phyloP scores from a whole-genome alignment of 2,329 filamentous ascomycete genomes.

The Aspergillus udagawae region DNA sequence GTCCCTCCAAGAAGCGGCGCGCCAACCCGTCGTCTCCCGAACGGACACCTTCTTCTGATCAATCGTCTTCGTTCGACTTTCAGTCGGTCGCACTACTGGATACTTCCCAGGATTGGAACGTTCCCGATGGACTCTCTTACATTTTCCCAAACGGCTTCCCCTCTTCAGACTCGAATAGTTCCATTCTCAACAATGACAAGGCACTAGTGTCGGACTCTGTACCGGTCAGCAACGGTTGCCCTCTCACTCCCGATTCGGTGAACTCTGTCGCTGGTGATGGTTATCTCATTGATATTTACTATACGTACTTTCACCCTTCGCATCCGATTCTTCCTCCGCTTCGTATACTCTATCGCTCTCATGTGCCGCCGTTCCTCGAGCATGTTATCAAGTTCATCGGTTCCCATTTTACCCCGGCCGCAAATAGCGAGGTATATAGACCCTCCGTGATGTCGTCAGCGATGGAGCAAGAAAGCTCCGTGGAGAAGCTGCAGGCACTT shows the following conservation, averaged over 20 bases:
- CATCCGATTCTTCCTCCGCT: conserved; percentile 56
- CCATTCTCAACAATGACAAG: conserved; percentile 18
- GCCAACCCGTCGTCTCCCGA: conserved; percentile 31
- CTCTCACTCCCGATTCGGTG: conserved; percentile 35
- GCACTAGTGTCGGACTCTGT: conserved; percentile 13
- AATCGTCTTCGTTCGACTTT: conserved; percentile 28
- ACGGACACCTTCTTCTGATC: conserved; percentile 47
- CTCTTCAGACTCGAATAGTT: conserved; percentile 22
- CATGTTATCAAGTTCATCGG: conserved; percentile 56
- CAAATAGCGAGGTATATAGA: conserved; percentile 44
- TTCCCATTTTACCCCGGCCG: conserved; percentile 49
- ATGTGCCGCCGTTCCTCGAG: conserved; percentile 46
- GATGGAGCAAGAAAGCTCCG: conserved; percentile 41
- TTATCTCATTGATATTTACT: conserved; percentile 52
- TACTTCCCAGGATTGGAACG: conserved; percentile 39
- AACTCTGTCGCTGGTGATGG: conserved; percentile 30
- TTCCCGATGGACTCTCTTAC: conserved; percentile 32
- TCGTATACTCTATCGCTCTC: conserved; percentile 34
- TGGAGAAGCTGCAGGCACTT: conserved; percentile 71
- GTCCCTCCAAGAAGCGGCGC: conserved; percentile 52
- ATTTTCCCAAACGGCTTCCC: conserved; percentile 19
- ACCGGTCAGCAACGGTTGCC: conserved; percentile 18
- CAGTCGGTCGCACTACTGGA: conserved; percentile 19
- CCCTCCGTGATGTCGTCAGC: conserved; percentile 29
- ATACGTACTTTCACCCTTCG: conserved; percentile 51